phyloP scores from a whole-genome alignment of 371 early-diverging fungal species.

The Apophysomyces elegans region DNA sequence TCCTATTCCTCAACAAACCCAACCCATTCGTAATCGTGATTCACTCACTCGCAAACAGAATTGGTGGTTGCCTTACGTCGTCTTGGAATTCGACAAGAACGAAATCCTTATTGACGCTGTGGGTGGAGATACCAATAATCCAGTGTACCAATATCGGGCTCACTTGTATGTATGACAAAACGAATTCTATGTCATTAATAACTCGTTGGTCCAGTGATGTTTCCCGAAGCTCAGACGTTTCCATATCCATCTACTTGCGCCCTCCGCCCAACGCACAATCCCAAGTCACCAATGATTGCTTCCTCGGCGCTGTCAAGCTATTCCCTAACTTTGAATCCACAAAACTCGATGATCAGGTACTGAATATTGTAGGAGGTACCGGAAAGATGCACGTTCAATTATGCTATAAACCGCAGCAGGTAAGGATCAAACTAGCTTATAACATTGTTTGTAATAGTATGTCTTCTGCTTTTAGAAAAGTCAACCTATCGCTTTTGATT shows the following conservation, averaged over 20 bases:
- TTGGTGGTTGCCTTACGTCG: slow-evolving; percentile 86
- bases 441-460: not conserved
- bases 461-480: slow-evolving; percentile 39
- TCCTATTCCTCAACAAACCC: slow-evolving; percentile 38
- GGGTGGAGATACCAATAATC: slow-evolving; percentile 75
- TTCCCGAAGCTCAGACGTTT: slow-evolving; percentile 81
- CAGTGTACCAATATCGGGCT: slow-evolving; percentile 85
- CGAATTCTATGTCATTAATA: slow-evolving; percentile 10
- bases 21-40: slow-evolving; percentile 59
- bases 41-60: slow-evolving; percentile 73
- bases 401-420: slow-evolving; percentile 71
- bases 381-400: slow-evolving; percentile 74
- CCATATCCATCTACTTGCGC: slow-evolving; percentile 86
- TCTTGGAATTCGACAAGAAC: slow-evolving; percentile 94
- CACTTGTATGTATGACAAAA: slow-evolving; percentile 76
- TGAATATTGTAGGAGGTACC: slow-evolving; percentile 53
- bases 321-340: slow-evolving; percentile 68
- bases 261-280: slow-evolving; percentile 53
- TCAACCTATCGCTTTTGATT: slow-evolving; percentile 80
- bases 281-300: slow-evolving; percentile 61
- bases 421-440: slow-evolving; percentile 24
- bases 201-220: slow-evolving; percentile 74
- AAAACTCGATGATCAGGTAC: slow-evolving; percentile 48
- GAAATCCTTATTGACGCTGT: slow-evolving; percentile 85
- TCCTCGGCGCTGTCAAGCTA: slow-evolving; percentile 72